Evolutionary conservation across 1,139 yeast genomes (phyloP), one percentile per base, ranked within the genome.

Genomic region (Geotrichum australiense): DNA sequence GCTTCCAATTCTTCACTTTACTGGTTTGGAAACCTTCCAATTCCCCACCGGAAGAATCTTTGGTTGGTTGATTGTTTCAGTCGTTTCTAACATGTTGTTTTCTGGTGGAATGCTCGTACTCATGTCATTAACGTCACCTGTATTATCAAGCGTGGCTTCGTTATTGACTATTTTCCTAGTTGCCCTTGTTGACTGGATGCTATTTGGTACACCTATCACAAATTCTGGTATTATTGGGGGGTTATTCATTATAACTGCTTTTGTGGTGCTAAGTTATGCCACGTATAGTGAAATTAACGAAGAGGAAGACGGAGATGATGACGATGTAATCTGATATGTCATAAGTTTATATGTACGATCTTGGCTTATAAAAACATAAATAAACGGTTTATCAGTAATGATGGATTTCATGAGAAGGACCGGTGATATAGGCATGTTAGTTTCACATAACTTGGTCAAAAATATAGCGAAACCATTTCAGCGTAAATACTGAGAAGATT

Each of bases 121-220:
- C 50, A 83, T 85, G 82, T 80, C 94, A 1, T 70, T 86, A 46
- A 86, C 95, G 0, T 78, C 84, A 12, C 95, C 96, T 0, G 94
- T 86, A 2, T 68, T 86, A 40, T 81, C 94, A 1, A 78, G 91
- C 0, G 95, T 86, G 8, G 80, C 91, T 30, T 78, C 94, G 0
- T 63, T 86, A 46, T 67, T 84, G 41, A 83, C 94, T 0, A 86
- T 87, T 16, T 73, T 85, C 51, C 63, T 85, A 46, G 93, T 86
- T 35, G 94, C 95, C 0, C 42, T 83, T 3, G 80, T 78, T 15
- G 95, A 86, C 56, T 83, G 84, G 81, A 48, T 72, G 3, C 53
- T 81, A n/a, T 82, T 81, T 59, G 82, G 78, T 11, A 73, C 76
- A 31, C 58, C 56, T 1, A 53, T 67, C 7, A 53, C 61, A 3